Evolutionary conservation across 352 stramenopile species (phyloP).

Genomic region (Globisporangium solare): DNA sequence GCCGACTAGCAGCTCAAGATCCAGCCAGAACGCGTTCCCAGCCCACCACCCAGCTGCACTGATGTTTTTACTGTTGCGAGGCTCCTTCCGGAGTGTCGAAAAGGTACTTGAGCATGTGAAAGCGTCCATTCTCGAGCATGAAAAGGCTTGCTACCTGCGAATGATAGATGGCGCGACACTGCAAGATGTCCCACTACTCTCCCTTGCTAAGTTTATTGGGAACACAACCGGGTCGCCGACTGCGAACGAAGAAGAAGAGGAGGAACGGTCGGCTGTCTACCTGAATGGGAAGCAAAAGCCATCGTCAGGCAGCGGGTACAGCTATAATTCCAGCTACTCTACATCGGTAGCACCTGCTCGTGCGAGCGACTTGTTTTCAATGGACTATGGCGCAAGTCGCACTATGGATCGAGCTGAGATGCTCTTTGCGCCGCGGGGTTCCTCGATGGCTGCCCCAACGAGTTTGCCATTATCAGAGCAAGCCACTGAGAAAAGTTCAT

Average conservation of each 20-base stretch:
- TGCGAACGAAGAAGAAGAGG: not conserved
- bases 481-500: slow-evolving; percentile 11
- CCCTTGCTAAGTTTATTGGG: slow-evolving; percentile 44
- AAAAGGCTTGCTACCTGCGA: slow-evolving; percentile 73
- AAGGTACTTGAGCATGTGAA: slow-evolving; percentile 53
- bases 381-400: slow-evolving; percentile 35
- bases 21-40: slow-evolving; percentile 19
- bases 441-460: not conserved
- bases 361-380: slow-evolving; percentile 71
- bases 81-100: slow-evolving; percentile 60
- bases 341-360: slow-evolving; percentile 27
- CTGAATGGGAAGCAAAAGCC: slow-evolving; percentile 26
- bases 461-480: slow-evolving; percentile 12
- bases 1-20: not conserved
- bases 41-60: slow-evolving; percentile 59
- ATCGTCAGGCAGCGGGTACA: slow-evolving; percentile 6
- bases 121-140: slow-evolving; percentile 49
- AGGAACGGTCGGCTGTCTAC: slow-evolving; percentile 47
- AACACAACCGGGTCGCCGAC: slow-evolving; percentile 7
- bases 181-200: slow-evolving; percentile 41
- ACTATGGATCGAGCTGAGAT: slow-evolving; percentile 47
- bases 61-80: slow-evolving; percentile 63
- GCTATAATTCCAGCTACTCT: slow-evolving; percentile 4
- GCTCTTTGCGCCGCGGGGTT: slow-evolving; percentile 35
- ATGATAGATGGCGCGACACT: slow-evolving; percentile 61